A percentile compares a stretch with the other conserved stretches of the same genome.
phyloP scores from a whole-genome alignment of 306 rosid species.

The Cicer bijugum region DNA sequence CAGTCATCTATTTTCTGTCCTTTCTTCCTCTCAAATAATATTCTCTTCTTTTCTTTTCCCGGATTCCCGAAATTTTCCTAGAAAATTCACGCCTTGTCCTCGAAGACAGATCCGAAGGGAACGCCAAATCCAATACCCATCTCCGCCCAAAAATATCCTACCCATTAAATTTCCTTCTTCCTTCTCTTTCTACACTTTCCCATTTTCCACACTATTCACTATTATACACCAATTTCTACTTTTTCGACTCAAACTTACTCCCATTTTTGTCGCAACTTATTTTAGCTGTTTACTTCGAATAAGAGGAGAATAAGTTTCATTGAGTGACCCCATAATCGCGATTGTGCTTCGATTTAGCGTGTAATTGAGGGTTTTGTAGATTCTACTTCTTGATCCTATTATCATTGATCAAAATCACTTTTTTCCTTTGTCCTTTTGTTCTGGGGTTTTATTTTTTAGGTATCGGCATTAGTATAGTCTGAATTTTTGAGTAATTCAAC shows the following conservation, averaged over 20 bases:
- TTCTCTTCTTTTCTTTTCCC: slow-evolving; percentile 27
- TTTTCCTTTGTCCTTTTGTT: background rate
- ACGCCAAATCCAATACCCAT: slow-evolving; percentile 36
- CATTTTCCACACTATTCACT: slow-evolving; percentile 36
- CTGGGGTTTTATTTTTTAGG: slow-evolving; percentile 10
- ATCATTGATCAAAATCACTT: slow-evolving; percentile 38
- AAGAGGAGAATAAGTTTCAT: slow-evolving; percentile 42
- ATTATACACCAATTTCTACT: slow-evolving; percentile 31
- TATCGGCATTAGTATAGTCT: slow-evolving; percentile 32
- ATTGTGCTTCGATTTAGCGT: slow-evolving; percentile 44
- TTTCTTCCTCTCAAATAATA: background rate
- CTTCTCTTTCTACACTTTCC: slow-evolving; percentile 30
- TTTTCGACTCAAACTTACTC: slow-evolving; percentile 14
- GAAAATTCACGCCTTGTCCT: slow-evolving; percentile 43
- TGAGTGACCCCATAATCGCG: slow-evolving; percentile 43
- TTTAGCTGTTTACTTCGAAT: slow-evolving; percentile 6
- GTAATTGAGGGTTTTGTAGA: slow-evolving; percentile 40
- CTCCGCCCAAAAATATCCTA: slow-evolving; percentile 37
- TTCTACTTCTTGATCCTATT: slow-evolving; percentile 43
- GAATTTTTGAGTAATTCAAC: slow-evolving; percentile 39
- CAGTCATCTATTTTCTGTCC: slow-evolving; percentile 31
- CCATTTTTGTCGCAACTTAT: slow-evolving; percentile 30
- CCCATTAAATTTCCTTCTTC: slow-evolving; percentile 45
- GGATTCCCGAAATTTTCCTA: slow-evolving; percentile 37
- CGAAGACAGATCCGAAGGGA: slow-evolving; percentile 60